Percentiles rank a stretch among this genome's conserved stretches.
phyloP scores from a whole-genome alignment of 306 rosid species.

The Prunus davidiana region DNA sequence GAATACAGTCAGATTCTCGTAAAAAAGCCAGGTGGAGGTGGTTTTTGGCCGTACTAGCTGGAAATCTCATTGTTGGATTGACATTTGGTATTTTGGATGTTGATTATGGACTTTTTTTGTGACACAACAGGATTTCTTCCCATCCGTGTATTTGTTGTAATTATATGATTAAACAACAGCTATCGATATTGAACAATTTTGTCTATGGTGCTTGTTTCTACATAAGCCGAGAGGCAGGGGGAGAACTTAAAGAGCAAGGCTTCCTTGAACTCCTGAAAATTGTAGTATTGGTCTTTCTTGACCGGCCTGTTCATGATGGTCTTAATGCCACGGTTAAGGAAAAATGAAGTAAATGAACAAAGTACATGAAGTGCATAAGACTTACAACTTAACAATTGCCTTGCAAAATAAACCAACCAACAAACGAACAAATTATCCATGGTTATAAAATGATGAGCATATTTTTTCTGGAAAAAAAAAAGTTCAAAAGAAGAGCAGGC shows the following conservation, averaged over 20 bases:
- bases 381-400: no score
- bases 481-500: no score
- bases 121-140: neutral
- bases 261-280: no score
- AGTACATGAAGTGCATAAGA: neutral
- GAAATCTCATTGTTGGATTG: conserved; percentile 7
- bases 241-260: no score
- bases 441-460: no score
- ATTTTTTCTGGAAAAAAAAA: no score
- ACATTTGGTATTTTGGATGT: neutral
- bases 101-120: neutral
- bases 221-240: no score
- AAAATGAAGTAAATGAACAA: neutral
- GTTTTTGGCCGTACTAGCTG: conserved; percentile 54
- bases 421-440: neutral
- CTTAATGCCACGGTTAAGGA: no score
- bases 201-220: neutral
- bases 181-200: neutral
- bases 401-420: neutral
- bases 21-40: conserved; percentile 65
- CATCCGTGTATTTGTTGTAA: neutral
- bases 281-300: no score
- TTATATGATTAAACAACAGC: neutral
- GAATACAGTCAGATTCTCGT: conserved; percentile 84
- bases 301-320: no score